A percentile compares a stretch with the other conserved stretches of the same genome.
These are phyloP conservation scores for Pisolithus microcarpus DNA, from an alignment of 768 basidiomycete genomes.

Conservation along the genomic window DNA sequence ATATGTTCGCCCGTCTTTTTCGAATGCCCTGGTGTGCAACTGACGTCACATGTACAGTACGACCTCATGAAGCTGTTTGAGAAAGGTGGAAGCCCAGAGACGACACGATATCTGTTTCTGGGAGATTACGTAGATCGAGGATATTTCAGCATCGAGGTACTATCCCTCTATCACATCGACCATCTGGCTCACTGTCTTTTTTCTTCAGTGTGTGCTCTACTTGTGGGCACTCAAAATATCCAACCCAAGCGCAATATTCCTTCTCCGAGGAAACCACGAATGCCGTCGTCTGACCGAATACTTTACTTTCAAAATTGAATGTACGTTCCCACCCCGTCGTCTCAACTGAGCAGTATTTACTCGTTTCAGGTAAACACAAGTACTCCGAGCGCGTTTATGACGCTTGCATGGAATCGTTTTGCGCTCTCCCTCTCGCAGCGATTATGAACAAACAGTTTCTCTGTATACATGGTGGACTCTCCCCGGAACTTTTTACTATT, in stretches of 20 bases:
- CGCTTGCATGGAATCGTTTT: constrained; percentile 69
- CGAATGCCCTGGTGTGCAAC: neutral
- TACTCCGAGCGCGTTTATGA: constrained; percentile 71
- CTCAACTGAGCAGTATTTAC: constrained; percentile 1
- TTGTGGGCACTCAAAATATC: constrained; percentile 60
- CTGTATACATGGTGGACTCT: constrained; percentile 70
- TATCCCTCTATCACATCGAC: neutral
- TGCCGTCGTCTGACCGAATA: constrained; percentile 61
- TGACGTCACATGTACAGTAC: constrained; percentile 36
- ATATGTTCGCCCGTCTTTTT: constrained; percentile 14
- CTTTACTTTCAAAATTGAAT: constrained; percentile 56
- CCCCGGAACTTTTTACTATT: constrained; percentile 59
- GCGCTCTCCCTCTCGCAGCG: constrained; percentile 62
- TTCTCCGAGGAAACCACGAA: constrained; percentile 60
- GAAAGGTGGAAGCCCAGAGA: constrained; percentile 67
- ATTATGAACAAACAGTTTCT: constrained; percentile 79
- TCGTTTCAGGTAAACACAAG: constrained; percentile 55
- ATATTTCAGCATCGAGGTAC: constrained; percentile 70
- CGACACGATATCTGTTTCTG: constrained; percentile 66
- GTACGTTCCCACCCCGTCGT: constrained; percentile 4
- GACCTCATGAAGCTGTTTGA: constrained; percentile 78
- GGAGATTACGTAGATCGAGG: constrained; percentile 74
- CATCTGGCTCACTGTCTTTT: constrained; percentile 1
- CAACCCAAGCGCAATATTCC: constrained; percentile 53
- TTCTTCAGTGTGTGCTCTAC: constrained; percentile 47